phyloP scores from a whole-genome alignment of 1,139 yeast species.

The Diutina catenulata region DNA sequence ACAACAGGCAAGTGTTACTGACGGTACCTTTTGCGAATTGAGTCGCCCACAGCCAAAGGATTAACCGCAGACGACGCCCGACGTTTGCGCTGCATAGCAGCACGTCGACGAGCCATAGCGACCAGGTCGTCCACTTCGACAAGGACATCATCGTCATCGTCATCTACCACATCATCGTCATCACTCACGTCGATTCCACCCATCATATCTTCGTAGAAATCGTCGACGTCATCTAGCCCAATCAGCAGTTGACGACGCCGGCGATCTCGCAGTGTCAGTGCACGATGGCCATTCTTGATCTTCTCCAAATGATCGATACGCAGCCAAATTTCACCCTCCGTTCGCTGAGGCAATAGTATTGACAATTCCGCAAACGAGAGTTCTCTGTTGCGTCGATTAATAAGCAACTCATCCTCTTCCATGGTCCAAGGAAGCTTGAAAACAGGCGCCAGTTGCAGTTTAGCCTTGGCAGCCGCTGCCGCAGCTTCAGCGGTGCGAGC shows the following conservation, averaged over 20 bases:
- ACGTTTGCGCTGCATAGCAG: conserved; percentile 18
- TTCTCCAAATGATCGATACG: conserved; percentile 46
- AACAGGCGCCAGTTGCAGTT: conserved; percentile 14
- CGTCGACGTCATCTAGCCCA: conserved; percentile 37
- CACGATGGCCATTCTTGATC: conserved; percentile 20
- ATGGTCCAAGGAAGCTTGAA: conserved; percentile 38
- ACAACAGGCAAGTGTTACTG: too few relatives aligned
- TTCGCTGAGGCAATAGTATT: conserved; percentile 57
- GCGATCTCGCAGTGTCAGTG: conserved; percentile 20
- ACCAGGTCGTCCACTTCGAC: conserved; percentile 27
- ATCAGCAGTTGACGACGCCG: conserved; percentile 29
- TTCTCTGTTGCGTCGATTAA: conserved; percentile 45
- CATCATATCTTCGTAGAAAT: conserved; percentile 29
- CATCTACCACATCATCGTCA: conserved; percentile 17
- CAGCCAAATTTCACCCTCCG: conserved; percentile 63
- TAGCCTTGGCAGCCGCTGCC: conserved; percentile 7
- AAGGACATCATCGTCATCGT: conserved; percentile 25
- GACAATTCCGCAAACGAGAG: conserved; percentile 65
- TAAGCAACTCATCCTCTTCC: conserved; percentile 66
- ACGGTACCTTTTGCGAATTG: neutral
- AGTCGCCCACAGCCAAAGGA: conserved; percentile 21
- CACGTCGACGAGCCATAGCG: conserved; percentile 15
- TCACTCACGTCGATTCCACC: conserved; percentile 26
- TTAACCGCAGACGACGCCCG: conserved; percentile 35
- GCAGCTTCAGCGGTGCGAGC: conserved; percentile 5